Evolutionary conservation across 768 basidiomycete species (phyloP), one percentile per base, ranked within the genome.

Genomic region (Lactarius pseudohatsudake): DNA sequence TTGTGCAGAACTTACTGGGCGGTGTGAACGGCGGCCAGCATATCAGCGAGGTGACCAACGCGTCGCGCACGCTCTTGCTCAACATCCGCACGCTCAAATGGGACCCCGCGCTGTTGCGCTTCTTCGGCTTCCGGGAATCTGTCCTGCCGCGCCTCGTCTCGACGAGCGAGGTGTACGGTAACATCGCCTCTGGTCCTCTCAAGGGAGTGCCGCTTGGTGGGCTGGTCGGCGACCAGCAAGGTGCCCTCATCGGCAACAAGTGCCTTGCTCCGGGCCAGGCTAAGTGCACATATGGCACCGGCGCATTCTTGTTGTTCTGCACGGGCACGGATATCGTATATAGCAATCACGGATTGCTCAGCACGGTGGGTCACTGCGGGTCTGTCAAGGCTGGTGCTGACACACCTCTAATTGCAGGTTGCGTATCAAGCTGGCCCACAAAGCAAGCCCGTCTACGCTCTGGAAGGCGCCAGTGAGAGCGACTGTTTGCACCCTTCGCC

Each of bases 201-300:
- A 80, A 81, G 70, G 93, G 91, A 47, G 82, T 94, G 13, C 89
- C 89, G 10, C 92, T 99, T 61, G 95, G 88, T 43, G 96, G 96
- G 26, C 85, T 98, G 57, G 87, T 96, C 9, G 97, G 97, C n/a
- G 97, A 99, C 75, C 97, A 99, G 79, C 97, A 99, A 76, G 97
- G 91, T 6, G 96, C 96, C 28, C 80, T 99, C 28, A 86, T 98
- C 59, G 97, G 96, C 0, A 98, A 99, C 80, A 98, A 97, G 76
- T 98, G 97, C 74, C 76, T 99, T 62, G 81, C 74, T n/a, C 82
- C 85, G 70, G 96, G 96, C 20, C 91, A 98, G 75, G 96, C 96
- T 2, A 99, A 99, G 78, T 97, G 95, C 77, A 99, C 97, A 4
- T 99, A 96, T 72, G 96, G 96, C 30, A 98, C 96, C 1, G 96